Conservation (phyloP, 1,284 basidiomycete species). For the Cutaneotrichosporon cyanovorans region DNA sequence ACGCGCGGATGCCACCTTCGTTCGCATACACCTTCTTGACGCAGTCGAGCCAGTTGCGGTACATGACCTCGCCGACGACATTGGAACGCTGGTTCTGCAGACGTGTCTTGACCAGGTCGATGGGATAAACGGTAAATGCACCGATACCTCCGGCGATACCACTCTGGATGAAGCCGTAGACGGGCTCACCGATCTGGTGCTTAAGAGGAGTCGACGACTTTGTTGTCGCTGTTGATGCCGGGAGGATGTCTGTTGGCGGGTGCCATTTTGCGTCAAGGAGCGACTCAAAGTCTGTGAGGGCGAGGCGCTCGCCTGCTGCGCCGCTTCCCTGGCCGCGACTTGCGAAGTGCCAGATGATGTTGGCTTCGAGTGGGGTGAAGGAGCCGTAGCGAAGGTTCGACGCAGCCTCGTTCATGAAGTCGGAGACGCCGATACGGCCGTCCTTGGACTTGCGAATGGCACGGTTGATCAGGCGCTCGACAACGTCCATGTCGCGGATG, state of each 20-base stretch:
- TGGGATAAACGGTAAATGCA: conserved; percentile 66
- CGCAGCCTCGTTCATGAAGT: conserved; percentile 49
- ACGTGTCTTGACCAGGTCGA: conserved; percentile 58
- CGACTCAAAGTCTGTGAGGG: conserved; percentile 79
- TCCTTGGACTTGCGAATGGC: conserved; percentile 84
- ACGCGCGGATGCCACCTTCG: conserved; percentile 82
- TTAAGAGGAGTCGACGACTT: conserved; percentile 22
- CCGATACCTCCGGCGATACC: conserved; percentile 69
- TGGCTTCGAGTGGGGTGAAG: conserved; percentile 92
- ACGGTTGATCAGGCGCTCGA: conserved; percentile 57
- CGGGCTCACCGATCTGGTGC: conserved; percentile 53
- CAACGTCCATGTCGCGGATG: conserved; percentile 76
- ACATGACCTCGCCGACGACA: conserved; percentile 86
- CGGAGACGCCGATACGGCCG: conserved; percentile 61
- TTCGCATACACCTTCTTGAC: conserved; percentile 88
- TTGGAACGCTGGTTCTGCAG: conserved; percentile 97
- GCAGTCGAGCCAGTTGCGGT: conserved; percentile 92
- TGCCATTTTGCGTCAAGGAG: conserved; percentile 57
- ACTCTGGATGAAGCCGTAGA: conserved; percentile 83
- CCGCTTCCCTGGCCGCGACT: conserved; percentile 58
- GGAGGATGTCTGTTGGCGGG: conserved; percentile 13
- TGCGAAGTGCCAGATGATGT: conserved; percentile 92
- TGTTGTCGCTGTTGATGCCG: conserved; percentile 1
- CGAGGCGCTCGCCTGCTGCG: conserved; percentile 55
- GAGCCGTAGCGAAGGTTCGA: conserved; percentile 69